A percentile compares a stretch with the other conserved stretches of the same genome.
Conservation (phyloP, 139 green algal species). For the Haematococcus sp. region DNA sequence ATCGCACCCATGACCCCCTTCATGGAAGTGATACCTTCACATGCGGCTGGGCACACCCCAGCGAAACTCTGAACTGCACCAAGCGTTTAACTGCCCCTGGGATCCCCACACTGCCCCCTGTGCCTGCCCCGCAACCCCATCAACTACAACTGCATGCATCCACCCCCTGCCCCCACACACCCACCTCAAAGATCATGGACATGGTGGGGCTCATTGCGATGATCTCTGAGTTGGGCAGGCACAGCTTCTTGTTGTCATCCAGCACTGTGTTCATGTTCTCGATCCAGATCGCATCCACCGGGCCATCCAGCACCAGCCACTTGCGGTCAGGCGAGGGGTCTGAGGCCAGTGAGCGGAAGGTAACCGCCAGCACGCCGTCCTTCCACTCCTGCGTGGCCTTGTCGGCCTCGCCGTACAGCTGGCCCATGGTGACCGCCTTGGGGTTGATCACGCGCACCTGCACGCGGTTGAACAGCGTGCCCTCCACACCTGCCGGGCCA, state of each 20-base stretch:
- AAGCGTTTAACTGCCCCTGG: too few relatives aligned
- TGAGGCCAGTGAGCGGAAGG: conserved; percentile 50
- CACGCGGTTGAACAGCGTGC: conserved; percentile 60
- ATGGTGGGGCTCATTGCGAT: conserved; percentile 81
- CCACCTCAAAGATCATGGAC: conserved; percentile 87
- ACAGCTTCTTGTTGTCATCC: conserved; percentile 89
- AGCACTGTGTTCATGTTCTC: conserved; percentile 91
- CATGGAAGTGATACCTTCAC: too few relatives aligned
- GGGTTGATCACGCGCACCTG: conserved; percentile 71
- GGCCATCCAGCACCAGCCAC: conserved; percentile 75
- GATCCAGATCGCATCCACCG: conserved; percentile 84
- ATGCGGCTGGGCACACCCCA: too few relatives aligned
- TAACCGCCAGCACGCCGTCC: conserved; percentile 69
- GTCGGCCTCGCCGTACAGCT: conserved; percentile 77
- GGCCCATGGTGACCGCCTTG: conserved; percentile 80
- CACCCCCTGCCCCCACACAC: background rate
- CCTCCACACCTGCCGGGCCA: conserved; percentile 25
- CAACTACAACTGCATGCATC: too few relatives aligned
- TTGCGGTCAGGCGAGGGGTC: conserved; percentile 39
- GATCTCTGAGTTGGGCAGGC: conserved; percentile 80
- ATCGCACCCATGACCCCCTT: too few relatives aligned
- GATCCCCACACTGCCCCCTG: too few relatives aligned
- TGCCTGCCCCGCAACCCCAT: too few relatives aligned
- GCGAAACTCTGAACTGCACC: too few relatives aligned
- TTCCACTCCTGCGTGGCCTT: conserved; percentile 78